Evolutionary conservation across 2,329 filamentous ascomycete genomes (phyloP), one percentile per base, ranked within the genome.

Genomic region (Ascocoryne sarcoides): DNA sequence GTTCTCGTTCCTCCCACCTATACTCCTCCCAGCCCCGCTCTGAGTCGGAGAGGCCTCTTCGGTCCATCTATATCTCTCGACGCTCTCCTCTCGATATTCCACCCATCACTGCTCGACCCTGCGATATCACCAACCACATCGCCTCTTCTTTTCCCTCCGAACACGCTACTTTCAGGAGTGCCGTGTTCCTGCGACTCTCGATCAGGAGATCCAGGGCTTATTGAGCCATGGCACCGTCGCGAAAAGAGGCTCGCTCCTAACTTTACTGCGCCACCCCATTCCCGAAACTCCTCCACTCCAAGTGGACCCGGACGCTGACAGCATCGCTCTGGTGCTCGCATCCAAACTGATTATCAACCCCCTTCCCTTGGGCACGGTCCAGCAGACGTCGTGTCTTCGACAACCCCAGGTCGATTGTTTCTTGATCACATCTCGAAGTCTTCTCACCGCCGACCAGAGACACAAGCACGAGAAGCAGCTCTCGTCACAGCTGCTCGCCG

Each of bases 401-500:
- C 23, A 4, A 20, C 35, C 4, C 28, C 17, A n/a, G n/a, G n/a
- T 26, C 23, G 12, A 7, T 26, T 26, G 23, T 26, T 12, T 7
- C 23, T 26, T 7, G 12, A 7, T 12, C 23, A 26, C 7, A 26
- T n/a, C n/a, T n/a, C n/a, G n/a, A n/a, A n/a, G n/a, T n/a, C n/a
- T n/a, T n/a, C 34, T 33, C 33, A 28, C 10, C 29, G 15, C 28
- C 33, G 10, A 18, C 20, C 23, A 3, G 15, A 32, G 39, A 20
- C 14, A 38, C 18, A 37, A 16, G 15, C 32, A 43, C 45, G 52
- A 49, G 46, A 45, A 40, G 50, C 53, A 54, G 54, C 54, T 49
- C 49, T 50, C 46, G 45, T 51, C 4, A 50, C 43, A 43, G 54
- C 55, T 56, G 53, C 47, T 29, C 31, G 36, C 36, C 32, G 5